Base-by-base conservation (phyloP, 2,329 filamentous ascomycete species). In the Stagonosporopsis vannaccii region DNA sequence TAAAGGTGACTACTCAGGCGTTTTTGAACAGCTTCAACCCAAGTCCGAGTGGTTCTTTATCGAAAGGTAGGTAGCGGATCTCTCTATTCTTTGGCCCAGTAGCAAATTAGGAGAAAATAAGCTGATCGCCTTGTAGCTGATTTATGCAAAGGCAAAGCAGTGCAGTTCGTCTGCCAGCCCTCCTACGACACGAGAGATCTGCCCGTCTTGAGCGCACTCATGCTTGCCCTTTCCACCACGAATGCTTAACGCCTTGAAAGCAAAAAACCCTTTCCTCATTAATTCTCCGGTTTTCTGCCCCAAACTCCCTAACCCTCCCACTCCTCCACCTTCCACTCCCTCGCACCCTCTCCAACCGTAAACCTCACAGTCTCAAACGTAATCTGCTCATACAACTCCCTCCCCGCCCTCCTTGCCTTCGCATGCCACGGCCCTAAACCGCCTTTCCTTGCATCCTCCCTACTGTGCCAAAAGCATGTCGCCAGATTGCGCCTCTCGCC, bases 401-500 rank as follows among this genome's bases (percentile, higher is more conserved):
- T 63, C 7, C 80, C 84, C 6, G 82, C 82, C 19, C 64, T 72
- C 45, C 82, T 73, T 9, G 84, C 84, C 60, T 80, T 77, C 49
- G 77, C 78, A 73, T 87, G 85, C 81, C 84, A 85, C 11, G 83
- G 82, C 0, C 84, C 85, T 2, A 69, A 66, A 1, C 85, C 82
- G 76, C 89, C 75, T 75, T 84, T 77, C 82, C 90, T 77, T 80
- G 84, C 76, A 82, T 85, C 78, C 79, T 85, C 72, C 11, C 79
- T 75, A 80, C 84, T 75, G 77, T 87, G 74, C 86, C 85, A 81
- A 78, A 91, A 72, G 82, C 80, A 81, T 44, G 92, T 97, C 39
- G 93, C 93, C 67, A 97, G 76, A 77, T 97, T 97, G 69, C 86
- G 82, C 59, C 89, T 83, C 47, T 89, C 81, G 39, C 75, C 79